phyloP scores from a whole-genome alignment of 345 rosid species.

The Mangifera indica region DNA sequence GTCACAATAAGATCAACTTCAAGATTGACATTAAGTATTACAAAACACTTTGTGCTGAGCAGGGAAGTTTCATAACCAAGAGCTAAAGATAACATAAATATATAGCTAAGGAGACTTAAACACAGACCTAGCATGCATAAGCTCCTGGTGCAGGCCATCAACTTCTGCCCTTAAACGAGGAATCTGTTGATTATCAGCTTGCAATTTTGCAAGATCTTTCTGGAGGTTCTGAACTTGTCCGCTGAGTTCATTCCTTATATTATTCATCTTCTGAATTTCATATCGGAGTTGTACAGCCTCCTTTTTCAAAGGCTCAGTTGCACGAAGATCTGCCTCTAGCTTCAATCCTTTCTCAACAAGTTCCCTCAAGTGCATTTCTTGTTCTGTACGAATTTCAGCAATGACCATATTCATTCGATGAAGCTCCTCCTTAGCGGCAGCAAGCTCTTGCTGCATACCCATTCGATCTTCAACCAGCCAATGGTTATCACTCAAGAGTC shows the following conservation, averaged over 20 bases:
- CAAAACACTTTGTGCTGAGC: not conserved
- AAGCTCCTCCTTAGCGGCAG: constrained; percentile 80
- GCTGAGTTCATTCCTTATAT: constrained; percentile 59
- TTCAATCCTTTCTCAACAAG: constrained; percentile 80
- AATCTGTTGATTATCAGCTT: constrained; percentile 76
- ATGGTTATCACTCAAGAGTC: constrained; percentile 75
- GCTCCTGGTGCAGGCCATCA: constrained; percentile 77
- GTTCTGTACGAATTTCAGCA: constrained; percentile 67
- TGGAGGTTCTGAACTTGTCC: constrained; percentile 71
- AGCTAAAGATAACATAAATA: not conserved
- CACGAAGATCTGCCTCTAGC: constrained; percentile 83
- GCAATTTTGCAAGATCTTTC: constrained; percentile 63
- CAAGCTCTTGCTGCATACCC: constrained; percentile 72
- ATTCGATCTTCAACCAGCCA: constrained; percentile 71
- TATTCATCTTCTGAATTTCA: constrained; percentile 74
- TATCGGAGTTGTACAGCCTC: constrained; percentile 63
- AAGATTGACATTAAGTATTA: not conserved
- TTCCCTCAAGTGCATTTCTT: constrained; percentile 63
- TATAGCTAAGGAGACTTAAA: constrained; percentile 9
- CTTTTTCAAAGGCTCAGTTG: constrained; percentile 72
- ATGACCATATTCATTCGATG: constrained; percentile 68
- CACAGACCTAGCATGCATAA: constrained; percentile 81
- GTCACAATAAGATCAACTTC: not conserved
- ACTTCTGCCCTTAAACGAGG: constrained; percentile 60
- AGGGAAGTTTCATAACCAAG: not conserved